These are phyloP conservation scores for Mollisiaceae sp. DNA, from an alignment of 2,329 filamentous ascomycete genomes.

Conservation along the genomic window DNA sequence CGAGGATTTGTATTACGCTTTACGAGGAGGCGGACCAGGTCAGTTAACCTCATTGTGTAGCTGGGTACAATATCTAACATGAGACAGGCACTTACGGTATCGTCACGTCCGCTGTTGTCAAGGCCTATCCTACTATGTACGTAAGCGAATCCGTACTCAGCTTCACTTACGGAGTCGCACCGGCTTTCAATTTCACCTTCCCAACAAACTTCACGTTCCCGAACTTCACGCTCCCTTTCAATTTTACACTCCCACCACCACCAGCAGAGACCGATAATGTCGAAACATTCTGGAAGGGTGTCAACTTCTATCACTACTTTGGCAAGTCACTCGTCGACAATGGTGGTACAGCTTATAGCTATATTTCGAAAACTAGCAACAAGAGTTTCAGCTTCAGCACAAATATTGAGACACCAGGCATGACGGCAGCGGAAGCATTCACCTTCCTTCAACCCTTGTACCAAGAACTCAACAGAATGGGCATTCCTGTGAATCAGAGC, in stretches of 20 bases:
- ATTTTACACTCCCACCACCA: background rate
- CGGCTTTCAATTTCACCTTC: background rate
- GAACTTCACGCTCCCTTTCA: background rate
- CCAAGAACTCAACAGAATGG: slow-evolving; percentile 44
- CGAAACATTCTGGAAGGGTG: slow-evolving; percentile 52
- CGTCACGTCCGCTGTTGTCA: slow-evolving; percentile 54
- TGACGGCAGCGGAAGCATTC: slow-evolving; percentile 33
- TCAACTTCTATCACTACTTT: slow-evolving; percentile 55
- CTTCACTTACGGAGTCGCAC: slow-evolving; percentile 46
- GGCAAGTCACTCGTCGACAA: slow-evolving; percentile 46
- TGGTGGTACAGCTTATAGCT: slow-evolving; percentile 35
- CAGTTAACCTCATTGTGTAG: background rate
- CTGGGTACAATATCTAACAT: background rate
- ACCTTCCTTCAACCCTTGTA: slow-evolving; percentile 44
- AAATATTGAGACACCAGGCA: slow-evolving; percentile 41
- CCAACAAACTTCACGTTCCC: background rate
- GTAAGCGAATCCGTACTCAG: slow-evolving; percentile 41
- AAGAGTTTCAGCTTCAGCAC: slow-evolving; percentile 38
- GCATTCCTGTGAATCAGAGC: slow-evolving; percentile 40
- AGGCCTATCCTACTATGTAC: slow-evolving; percentile 51
- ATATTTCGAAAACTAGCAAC: slow-evolving; percentile 13
- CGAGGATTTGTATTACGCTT: slow-evolving; percentile 29
- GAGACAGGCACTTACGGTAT: slow-evolving; percentile 40
- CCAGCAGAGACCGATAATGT: slow-evolving; percentile 37
- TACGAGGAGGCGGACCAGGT: slow-evolving; percentile 38